These are phyloP conservation scores for Orbilia javanica DNA, from an alignment of 2,329 filamentous ascomycete species.

Conservation along the genomic window DNA sequence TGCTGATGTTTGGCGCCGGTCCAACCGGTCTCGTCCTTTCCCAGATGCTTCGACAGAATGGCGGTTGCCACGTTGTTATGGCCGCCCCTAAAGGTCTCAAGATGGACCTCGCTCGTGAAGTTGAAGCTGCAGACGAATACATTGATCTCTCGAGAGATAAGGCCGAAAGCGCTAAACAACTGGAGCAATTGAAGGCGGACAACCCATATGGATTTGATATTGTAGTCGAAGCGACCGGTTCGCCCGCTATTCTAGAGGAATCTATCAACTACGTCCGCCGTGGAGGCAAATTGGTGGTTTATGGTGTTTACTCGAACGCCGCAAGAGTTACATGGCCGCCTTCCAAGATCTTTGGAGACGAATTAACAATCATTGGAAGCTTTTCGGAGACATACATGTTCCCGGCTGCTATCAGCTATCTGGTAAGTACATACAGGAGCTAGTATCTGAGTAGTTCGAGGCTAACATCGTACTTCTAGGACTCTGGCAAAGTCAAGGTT, in stretches of 20 bases:
- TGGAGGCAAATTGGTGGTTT: slow-evolving; percentile 78
- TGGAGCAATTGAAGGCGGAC: slow-evolving; percentile 73
- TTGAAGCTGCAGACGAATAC: slow-evolving; percentile 71
- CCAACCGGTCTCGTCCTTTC: slow-evolving; percentile 76
- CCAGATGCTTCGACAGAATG: slow-evolving; percentile 75
- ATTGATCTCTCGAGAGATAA: slow-evolving; percentile 69
- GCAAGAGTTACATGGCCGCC: slow-evolving; percentile 77
- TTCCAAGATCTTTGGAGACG: slow-evolving; percentile 77
- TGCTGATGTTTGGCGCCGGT: slow-evolving; percentile 76
- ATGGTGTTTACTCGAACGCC: slow-evolving; percentile 76
- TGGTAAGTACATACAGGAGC: slow-evolving; percentile 64
- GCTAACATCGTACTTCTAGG: slow-evolving; percentile 63
- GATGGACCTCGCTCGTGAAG: slow-evolving; percentile 75
- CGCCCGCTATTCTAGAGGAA: slow-evolving; percentile 76
- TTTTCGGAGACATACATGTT: slow-evolving; percentile 82
- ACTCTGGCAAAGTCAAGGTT: slow-evolving; percentile 74
- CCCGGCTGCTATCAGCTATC: slow-evolving; percentile 71
- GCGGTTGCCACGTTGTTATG: slow-evolving; percentile 77
- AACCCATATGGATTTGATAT: slow-evolving; percentile 81
- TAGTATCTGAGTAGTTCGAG: slow-evolving; percentile 63
- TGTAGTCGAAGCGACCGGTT: slow-evolving; percentile 74
- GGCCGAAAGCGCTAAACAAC: slow-evolving; percentile 72
- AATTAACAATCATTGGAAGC: slow-evolving; percentile 79
- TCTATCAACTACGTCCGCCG: slow-evolving; percentile 78
- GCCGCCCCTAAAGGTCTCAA: slow-evolving; percentile 78